Evolutionary conservation across 2,329 filamentous ascomycete genomes (phyloP).

Genomic region (Ophiocordyceps unilateralis): DNA sequence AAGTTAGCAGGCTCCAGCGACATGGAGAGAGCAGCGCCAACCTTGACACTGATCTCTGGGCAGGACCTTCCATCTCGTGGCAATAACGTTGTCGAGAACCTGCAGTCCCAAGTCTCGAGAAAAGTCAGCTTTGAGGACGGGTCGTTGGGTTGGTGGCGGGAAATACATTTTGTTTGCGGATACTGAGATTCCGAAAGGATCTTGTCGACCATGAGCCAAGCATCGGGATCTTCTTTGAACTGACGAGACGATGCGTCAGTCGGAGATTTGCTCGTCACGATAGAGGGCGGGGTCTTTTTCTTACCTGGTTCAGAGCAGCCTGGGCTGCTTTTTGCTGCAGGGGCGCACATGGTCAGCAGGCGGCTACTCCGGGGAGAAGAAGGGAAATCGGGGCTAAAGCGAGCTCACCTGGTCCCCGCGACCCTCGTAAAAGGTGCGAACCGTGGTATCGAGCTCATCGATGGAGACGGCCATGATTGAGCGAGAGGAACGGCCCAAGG

Average conservation of each 20-base stretch:
- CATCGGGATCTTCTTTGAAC: conserved; percentile 98
- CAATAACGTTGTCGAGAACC: conserved; percentile 94
- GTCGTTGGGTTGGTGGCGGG: background rate
- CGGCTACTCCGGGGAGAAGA: background rate
- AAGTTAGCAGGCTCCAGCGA: conserved; percentile 1
- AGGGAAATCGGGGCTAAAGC: background rate
- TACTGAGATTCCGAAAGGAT: conserved; percentile 88
- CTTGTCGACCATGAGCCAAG: conserved; percentile 94
- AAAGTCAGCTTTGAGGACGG: conserved; percentile 6
- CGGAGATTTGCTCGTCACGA: background rate
- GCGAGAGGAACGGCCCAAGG: conserved; percentile 14
- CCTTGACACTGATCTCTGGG: conserved; percentile 92
- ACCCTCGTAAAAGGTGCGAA: conserved; percentile 94
- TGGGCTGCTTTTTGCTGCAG: conserved; percentile 88
- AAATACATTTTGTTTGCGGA: conserved; percentile 85
- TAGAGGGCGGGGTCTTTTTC: conserved; percentile 10
- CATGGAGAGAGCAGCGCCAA: conserved; percentile 12
- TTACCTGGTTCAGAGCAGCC: conserved; percentile 79
- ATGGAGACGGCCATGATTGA: conserved; percentile 53
- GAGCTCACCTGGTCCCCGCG: conserved; percentile 72
- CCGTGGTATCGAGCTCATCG: conserved; percentile 87
- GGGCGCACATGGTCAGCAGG: conserved; percentile 15
- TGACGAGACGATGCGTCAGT: conserved; percentile 19
- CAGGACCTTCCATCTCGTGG: conserved; percentile 97
- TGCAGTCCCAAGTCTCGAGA: conserved; percentile 71